phyloP scores from a whole-genome alignment of 805 yeast species.

The Ogataea pignaliae region DNA sequence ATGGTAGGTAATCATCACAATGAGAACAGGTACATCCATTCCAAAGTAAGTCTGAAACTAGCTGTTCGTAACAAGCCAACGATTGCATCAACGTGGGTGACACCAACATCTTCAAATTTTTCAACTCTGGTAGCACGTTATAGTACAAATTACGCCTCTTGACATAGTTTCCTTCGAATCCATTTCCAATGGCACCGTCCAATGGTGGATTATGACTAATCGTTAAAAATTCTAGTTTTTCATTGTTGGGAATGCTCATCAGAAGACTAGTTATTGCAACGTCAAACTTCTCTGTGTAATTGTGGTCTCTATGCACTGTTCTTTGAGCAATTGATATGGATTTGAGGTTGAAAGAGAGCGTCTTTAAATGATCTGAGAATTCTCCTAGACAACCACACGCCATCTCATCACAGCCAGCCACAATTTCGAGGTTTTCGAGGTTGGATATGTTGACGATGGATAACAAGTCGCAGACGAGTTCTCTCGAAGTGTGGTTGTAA shows the following conservation, averaged over 20 bases:
- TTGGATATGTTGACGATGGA: constrained; percentile 24
- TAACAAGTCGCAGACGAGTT: constrained; percentile 29
- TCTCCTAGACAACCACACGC: constrained; percentile 42
- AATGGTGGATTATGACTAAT: constrained; percentile 57
- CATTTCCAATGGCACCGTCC: constrained; percentile 55
- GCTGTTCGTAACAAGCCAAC: constrained; percentile 63
- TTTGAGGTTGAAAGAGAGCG: constrained; percentile 29
- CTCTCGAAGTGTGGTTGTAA: constrained; percentile 32
- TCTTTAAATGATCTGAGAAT: constrained; percentile 31
- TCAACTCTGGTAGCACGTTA: constrained; percentile 41
- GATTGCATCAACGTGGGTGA: constrained; percentile 59
- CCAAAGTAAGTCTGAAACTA: constrained; percentile 69
- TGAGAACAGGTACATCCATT: constrained; percentile 67
- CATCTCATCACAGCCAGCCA: constrained; percentile 48
- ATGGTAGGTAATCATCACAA: constrained; percentile 44
- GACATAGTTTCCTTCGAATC: constrained; percentile 69
- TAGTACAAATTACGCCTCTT: constrained; percentile 53
- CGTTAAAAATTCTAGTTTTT: constrained; percentile 37
- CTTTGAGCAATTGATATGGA: constrained; percentile 34
- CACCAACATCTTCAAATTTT: constrained; percentile 39
- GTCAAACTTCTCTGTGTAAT: constrained; percentile 54
- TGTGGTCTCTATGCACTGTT: constrained; percentile 34
- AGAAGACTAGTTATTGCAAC: constrained; percentile 41
- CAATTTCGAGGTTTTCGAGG: constrained; percentile 43
- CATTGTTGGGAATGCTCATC: constrained; percentile 29